Evolutionary conservation across 768 basidiomycete species (phyloP).

Genomic region (Amanita subjunquillea): DNA sequence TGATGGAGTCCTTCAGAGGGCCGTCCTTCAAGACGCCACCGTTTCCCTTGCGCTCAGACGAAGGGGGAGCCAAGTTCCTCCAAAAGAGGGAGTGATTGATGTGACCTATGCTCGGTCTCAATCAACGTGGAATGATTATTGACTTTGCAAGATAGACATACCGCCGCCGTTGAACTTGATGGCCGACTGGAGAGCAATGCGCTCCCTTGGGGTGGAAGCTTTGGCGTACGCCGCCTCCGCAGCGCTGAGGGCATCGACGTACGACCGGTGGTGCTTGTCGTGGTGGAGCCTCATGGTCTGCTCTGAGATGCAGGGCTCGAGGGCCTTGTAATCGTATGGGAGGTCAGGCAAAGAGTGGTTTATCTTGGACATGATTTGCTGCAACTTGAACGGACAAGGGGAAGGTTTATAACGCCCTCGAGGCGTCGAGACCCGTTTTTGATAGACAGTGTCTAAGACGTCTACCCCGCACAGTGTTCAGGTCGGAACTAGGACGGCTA

Average conservation of each 20-base stretch:
- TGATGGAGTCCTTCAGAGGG: slow-evolving; percentile 60
- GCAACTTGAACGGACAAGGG: not conserved
- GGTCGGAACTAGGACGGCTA: too few species aligned
- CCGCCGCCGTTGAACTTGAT: slow-evolving; percentile 97
- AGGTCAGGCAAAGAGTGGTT: slow-evolving; percentile 59
- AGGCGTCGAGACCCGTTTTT: too few species aligned
- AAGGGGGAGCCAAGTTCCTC: slow-evolving; percentile 77
- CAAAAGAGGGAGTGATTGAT: slow-evolving; percentile 96
- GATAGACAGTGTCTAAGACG: too few species aligned
- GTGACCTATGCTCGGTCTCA: slow-evolving; percentile 40
- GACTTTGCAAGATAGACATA: slow-evolving; percentile 22
- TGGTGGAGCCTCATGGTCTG: slow-evolving; percentile 96
- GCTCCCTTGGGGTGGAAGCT: slow-evolving; percentile 60
- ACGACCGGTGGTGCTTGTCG: slow-evolving; percentile 91
- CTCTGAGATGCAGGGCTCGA: slow-evolving; percentile 83
- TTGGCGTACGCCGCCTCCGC: slow-evolving; percentile 75
- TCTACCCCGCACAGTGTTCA: too few species aligned
- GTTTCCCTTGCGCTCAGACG: slow-evolving; percentile 38
- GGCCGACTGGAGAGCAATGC: slow-evolving; percentile 81
- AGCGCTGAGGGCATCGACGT: slow-evolving; percentile 85
- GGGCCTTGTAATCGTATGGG: slow-evolving; percentile 75
- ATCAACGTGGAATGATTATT: not conserved
- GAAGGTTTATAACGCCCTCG: not conserved
- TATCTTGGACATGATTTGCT: slow-evolving; percentile 14
- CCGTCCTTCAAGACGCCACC: slow-evolving; percentile 56